Evolutionary conservation across 1,139 yeast species (phyloP), one percentile per base, ranked within the genome.

Genomic region (Lodderomyces oxycetoniae): DNA sequence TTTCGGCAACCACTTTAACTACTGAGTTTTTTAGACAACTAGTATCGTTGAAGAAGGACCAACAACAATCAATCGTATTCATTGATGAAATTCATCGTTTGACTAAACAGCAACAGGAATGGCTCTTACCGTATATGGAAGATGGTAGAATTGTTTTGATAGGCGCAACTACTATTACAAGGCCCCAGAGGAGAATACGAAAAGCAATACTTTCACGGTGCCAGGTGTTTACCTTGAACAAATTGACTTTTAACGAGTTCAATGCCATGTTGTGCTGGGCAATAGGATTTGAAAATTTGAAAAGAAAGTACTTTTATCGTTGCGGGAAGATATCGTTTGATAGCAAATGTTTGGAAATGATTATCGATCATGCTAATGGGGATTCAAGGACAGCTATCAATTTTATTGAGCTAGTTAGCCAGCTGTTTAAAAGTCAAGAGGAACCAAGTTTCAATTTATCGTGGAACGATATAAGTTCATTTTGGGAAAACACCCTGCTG

Each of bases 31-130:
- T 67, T 22, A 55, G 52, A 29, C 52, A 50, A 4, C 41, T 66
- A 8, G 57, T 53, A 48, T n/a, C n/a, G n/a, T n/a, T n/a, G n/a
- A n/a, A n/a, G n/a, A 39, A 23, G 3, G 44, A 45, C 9, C 52
- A 65, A 5, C 40, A 38, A 7, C 51, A 50, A 10, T 59, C 63
- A 9, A 67, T 58, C 14, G 55, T 68, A 2, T 68, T 68, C 35
- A 62, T 68, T 21, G 74, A 68, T 41, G 74, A 68, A 40, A 59
- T 67, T 23, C 74, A 68, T 43, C 45, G 74, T 13, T 61, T 68
- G 31, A 44, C 57, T 15, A 57, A 52, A n/a, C 50, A 45, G 10
- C 74, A 67, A 38, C 74, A 68, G 41, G 73, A 68, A 38, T 67
- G 55, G 44, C 49, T 68, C 10, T 48, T 68, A 8, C 67, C 71